Percentiles rank a stretch among this genome's conserved stretches.
phyloP scores from a whole-genome alignment of 129 eudicot species.

The Erigeron canadensis region DNA sequence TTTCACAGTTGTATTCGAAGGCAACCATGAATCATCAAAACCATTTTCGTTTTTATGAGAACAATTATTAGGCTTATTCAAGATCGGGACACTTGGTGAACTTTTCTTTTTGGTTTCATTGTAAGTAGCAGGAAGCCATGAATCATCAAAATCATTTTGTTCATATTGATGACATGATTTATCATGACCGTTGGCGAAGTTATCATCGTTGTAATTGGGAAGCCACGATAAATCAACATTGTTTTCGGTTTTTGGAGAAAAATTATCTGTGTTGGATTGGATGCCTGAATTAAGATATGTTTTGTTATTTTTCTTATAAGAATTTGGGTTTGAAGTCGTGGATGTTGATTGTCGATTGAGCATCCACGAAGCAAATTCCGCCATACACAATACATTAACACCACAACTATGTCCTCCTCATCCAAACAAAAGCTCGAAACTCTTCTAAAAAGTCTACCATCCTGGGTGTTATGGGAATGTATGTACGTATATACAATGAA shows the following conservation, averaged over 20 bases:
- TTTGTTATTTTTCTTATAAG: conserved; percentile 5
- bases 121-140: conserved; percentile 28
- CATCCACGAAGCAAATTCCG: not conserved
- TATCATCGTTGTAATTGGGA: conserved; percentile 15
- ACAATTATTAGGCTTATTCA: conserved; percentile 6
- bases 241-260: not conserved
- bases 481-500: not conserved
- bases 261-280: not conserved
- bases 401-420: not conserved
- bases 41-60: conserved; percentile 14
- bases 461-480: not conserved
- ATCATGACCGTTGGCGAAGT: not conserved
- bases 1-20: not conserved
- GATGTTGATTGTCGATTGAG: conserved; percentile 11
- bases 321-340: not conserved
- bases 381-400: conserved; percentile 3
- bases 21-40: conserved; percentile 24
- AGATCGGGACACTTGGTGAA: not conserved
- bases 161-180: not conserved
- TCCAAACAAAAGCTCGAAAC: not conserved
- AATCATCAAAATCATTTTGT: conserved; percentile 21
- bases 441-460: not conserved
- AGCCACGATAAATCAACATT: conserved; percentile 30
- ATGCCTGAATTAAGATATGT: not conserved
- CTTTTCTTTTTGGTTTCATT: conserved; percentile 2